A percentile compares a stretch with the other conserved stretches of the same genome.
Evolutionary conservation across 2,329 filamentous ascomycete genomes (phyloP).

Genomic region (Colletotrichum sp.): DNA sequence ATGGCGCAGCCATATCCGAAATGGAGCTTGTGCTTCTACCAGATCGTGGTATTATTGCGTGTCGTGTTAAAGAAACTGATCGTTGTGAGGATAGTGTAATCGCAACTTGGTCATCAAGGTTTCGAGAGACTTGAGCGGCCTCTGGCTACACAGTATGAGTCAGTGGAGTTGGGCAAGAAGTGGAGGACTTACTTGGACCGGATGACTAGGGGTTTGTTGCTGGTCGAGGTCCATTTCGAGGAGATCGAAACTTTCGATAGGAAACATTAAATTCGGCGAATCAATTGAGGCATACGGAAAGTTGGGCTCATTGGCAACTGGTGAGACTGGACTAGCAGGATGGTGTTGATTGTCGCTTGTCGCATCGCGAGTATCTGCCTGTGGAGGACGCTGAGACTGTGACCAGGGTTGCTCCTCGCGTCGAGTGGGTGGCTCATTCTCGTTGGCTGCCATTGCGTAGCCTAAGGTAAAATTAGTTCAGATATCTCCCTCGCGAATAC

Average conservation of each 20-base stretch:
- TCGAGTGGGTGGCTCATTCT: not conserved
- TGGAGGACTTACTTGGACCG: not conserved
- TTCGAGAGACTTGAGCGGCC: not conserved
- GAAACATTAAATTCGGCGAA: not conserved
- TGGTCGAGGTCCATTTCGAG: not conserved
- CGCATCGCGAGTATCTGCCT: not conserved
- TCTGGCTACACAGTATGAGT: not conserved
- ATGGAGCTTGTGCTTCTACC: not conserved
- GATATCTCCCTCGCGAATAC: not conserved
- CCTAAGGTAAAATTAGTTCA: not conserved
- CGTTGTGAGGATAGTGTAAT: not conserved
- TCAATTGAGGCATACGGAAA: not conserved
- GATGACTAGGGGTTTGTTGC: not conserved
- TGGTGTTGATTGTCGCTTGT: not conserved
- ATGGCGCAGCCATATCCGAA: constrained; percentile 17
- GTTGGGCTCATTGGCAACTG: not conserved
- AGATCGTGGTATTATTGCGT: not conserved
- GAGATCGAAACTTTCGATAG: not conserved
- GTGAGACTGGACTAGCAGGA: not conserved
- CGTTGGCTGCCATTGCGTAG: not conserved
- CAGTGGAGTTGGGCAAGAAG: not conserved
- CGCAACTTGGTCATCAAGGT: not conserved
- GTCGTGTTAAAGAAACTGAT: not conserved
- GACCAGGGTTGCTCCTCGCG: not conserved
- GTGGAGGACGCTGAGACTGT: not conserved